A percentile compares a stretch with the other conserved stretches of the same genome.
Conservation (phyloP, 148 eudicot genomes). For the Rheum nobile region DNA sequence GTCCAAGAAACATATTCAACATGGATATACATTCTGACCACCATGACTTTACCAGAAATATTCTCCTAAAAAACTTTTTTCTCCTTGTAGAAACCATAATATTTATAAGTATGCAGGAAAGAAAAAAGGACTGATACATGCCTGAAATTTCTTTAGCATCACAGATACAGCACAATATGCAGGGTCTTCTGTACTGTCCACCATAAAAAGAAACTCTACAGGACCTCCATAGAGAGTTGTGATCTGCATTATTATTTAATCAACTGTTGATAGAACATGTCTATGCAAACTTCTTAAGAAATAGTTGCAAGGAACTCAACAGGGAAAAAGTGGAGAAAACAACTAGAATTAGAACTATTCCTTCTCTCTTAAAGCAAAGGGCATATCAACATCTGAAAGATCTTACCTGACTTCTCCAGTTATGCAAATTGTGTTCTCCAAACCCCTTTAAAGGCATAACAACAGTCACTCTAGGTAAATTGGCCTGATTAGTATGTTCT, state of each 20-base stretch:
- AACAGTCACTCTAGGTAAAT: constrained; percentile 72
- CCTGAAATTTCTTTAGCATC: constrained; percentile 61
- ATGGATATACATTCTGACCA: not conserved
- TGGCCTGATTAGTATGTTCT: constrained; percentile 72
- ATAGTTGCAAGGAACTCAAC: not conserved
- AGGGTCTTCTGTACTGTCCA: constrained; percentile 81
- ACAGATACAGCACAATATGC: constrained; percentile 65
- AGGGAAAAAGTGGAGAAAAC: not conserved
- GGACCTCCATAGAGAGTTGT: constrained; percentile 85
- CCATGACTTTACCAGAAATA: not conserved
- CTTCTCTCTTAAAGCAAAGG: not conserved
- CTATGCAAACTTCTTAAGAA: not conserved
- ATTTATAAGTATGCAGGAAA: not conserved
- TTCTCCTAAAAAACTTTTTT: not conserved
- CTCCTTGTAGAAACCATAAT: not conserved
- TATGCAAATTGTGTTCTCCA: constrained; percentile 90
- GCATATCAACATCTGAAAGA: not conserved
- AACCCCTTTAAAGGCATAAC: constrained; percentile 97
- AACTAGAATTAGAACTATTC: not conserved
- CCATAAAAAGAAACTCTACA: constrained; percentile 69
- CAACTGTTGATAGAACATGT: not conserved
- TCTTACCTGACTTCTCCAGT: constrained; percentile 91
- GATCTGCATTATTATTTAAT: constrained; percentile 38
- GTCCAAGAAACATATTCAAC: not conserved
- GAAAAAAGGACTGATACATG: constrained; percentile 13